These are phyloP conservation scores for Malassezia restricta DNA, from an alignment of 1,284 basidiomycete species.

Conservation along the genomic window DNA sequence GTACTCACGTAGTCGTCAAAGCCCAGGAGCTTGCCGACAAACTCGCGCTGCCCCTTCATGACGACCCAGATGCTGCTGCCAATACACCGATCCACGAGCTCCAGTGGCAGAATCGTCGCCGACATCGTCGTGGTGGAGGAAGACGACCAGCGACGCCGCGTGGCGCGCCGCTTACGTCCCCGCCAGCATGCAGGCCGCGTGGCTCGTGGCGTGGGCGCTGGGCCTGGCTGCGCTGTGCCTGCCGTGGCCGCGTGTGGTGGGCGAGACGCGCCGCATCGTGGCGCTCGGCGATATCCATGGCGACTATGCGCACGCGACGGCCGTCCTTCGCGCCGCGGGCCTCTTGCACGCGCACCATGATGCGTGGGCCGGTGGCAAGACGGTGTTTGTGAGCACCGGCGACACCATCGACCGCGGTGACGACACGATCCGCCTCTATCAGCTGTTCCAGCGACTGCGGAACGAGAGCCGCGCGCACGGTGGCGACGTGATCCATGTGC, in stretches of 20 bases:
- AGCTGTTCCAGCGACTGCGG: conserved; percentile 28
- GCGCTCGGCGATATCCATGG: conserved; percentile 42
- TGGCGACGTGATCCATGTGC: conserved; percentile 26
- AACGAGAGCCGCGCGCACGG: conserved; percentile 20
- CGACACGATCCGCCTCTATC: conserved; percentile 40
- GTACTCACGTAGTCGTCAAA: conserved; percentile 99
- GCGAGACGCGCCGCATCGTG: conserved; percentile 19
- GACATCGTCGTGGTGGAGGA: conserved; percentile 11
- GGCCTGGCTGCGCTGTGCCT: neutral
- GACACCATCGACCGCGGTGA: conserved; percentile 44
- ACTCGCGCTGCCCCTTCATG: conserved; percentile 46
- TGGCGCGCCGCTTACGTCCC: neutral
- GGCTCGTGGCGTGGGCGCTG: neutral
- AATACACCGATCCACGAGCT: conserved; percentile 46
- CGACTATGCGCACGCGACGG: conserved; percentile 33
- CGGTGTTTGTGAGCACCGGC: conserved; percentile 37
- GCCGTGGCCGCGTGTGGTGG: neutral
- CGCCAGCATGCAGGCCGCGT: neutral
- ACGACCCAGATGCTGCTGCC: conserved; percentile 46
- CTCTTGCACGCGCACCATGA: conserved; percentile 14
- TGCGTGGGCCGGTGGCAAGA: conserved; percentile 31
- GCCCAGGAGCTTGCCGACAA: conserved; percentile 79
- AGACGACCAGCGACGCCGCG: neutral
- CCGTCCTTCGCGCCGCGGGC: conserved; percentile 31
- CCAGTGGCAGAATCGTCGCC: conserved; percentile 38